These are phyloP conservation scores for Penicillium alfredii DNA, from an alignment of 495 filamentous ascomycete species.

Conservation along the genomic window DNA sequence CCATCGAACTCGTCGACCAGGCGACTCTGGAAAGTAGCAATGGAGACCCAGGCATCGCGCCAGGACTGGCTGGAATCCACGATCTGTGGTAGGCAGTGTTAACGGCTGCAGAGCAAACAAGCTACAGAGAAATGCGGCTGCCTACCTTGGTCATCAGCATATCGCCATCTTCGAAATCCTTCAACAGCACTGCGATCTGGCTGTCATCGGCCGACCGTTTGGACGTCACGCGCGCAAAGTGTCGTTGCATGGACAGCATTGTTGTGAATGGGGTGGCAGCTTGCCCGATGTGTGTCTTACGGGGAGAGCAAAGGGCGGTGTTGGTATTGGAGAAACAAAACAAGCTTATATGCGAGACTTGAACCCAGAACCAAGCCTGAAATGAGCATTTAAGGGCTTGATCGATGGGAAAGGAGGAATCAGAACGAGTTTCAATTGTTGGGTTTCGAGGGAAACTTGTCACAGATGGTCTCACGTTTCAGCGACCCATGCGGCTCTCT, in stretches of 20 bases:
- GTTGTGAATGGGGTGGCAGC: conserved; percentile 26
- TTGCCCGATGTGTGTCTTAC: no score
- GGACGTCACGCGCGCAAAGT: conserved; percentile 62
- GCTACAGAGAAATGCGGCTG: conserved; percentile 4
- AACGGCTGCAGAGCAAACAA: conserved; percentile 3
- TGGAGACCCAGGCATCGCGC: conserved; percentile 78
- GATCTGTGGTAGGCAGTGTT: conserved; percentile 48
- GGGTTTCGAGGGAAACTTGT: no score
- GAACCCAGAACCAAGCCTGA: no score
- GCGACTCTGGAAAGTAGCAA: conserved; percentile 65
- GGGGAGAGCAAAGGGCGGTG: conserved; percentile 1
- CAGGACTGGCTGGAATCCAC: conserved; percentile 74
- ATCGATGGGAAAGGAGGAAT: no score
- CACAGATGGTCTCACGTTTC: no score
- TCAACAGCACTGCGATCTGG: conserved; percentile 68
- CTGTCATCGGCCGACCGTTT: conserved; percentile 69
- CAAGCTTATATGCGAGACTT: no score
- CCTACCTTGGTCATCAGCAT: conserved; percentile 66
- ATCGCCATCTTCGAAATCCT: conserved; percentile 81
- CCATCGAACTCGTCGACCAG: conserved; percentile 66
- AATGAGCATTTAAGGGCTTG: no score
- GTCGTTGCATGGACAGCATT: conserved; percentile 78
- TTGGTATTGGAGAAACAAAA: no score
- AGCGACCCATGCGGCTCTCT: no score
- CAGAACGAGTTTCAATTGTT: no score